These are phyloP conservation scores for Lactarius quietus DNA, from an alignment of 768 basidiomycete genomes.

Conservation along the genomic window DNA sequence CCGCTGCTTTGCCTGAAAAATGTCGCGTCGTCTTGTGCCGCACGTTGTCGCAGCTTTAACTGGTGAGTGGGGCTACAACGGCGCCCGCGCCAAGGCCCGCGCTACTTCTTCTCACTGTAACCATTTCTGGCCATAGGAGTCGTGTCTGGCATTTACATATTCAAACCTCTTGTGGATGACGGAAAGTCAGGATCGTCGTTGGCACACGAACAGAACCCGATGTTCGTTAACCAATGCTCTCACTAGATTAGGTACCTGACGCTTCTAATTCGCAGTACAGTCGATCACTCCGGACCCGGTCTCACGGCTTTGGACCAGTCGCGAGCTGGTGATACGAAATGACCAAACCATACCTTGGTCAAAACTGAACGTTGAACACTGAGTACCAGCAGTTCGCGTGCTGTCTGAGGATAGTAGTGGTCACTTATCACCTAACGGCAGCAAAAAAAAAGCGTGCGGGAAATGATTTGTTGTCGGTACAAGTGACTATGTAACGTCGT, in stretches of 20 bases:
- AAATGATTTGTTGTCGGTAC: background rate
- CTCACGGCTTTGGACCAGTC: background rate
- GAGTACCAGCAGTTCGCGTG: background rate
- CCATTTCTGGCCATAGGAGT: conserved; percentile 7
- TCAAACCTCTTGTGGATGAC: conserved; percentile 16
- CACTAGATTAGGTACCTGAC: background rate
- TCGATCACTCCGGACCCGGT: background rate
- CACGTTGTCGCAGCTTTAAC: conserved; percentile 43
- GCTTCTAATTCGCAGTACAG: background rate
- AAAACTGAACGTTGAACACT: background rate
- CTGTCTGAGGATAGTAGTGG: background rate
- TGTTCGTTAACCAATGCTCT: background rate
- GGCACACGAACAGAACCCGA: background rate
- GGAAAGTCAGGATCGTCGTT: background rate
- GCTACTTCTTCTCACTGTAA: background rate
- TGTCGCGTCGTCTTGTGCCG: conserved; percentile 12
- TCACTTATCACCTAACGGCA: background rate
- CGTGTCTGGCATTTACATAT: conserved; percentile 20
- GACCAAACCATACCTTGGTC: background rate
- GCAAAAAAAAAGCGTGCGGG: background rate
- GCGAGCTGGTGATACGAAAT: background rate
- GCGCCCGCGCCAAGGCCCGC: background rate
- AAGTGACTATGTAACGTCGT: background rate
- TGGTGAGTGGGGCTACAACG: conserved; percentile 38
- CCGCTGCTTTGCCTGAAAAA: background rate